Evolutionary conservation across 108 stramenopile genomes (phyloP), one percentile per base, ranked within the genome.

Genomic region (Stephanodiscus triporus): DNA sequence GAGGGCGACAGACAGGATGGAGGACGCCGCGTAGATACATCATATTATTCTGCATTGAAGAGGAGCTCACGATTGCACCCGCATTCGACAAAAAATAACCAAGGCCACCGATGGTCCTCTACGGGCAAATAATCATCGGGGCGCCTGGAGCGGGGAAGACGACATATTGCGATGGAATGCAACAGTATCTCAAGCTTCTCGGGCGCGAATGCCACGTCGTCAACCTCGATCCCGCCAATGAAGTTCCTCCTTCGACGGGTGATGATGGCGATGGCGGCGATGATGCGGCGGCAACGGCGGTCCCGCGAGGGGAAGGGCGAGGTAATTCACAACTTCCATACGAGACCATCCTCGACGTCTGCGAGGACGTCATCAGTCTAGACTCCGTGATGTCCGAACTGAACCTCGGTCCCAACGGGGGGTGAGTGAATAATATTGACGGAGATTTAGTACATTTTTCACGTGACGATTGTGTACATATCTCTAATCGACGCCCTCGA

Each of bases 181-280:
- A 89, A 58, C 91, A 95, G 70, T 98, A 98, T 80, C 76, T 98
- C n/a, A 78, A 85, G 26, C 59, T 86, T 16, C 58, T 97, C 37
- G 97, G 97, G 7, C 75, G 98, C 66, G 87, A 96, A 55, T 86
- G 89, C 29, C 90, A 85, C 70, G 94, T 99, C 11, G 87, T 99
- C 57, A 99, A 99, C 75, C 76, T 99, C 57, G 99, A 99, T 86
- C 98, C 98, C 24, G 99, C 98, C 30, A 98, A 98, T 71, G 97
- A 99, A 61, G 70, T 76, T 10, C 69, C 84, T 54, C 78, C 85
- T 10, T 73, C 78, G 14, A 60, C 57, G 20, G 67, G 63, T 17
- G 68, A 57, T 20, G 30, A 42, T 6, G 57, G 42, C 42, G 40
- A 34, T 38, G 23, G 77, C 24, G 68, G 59, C 42, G 85, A 43